A percentile compares a stretch with the other conserved stretches of the same genome.
phyloP scores from a whole-genome alignment of 495 filamentous ascomycete genomes.

The Hypoxylon rickii region DNA sequence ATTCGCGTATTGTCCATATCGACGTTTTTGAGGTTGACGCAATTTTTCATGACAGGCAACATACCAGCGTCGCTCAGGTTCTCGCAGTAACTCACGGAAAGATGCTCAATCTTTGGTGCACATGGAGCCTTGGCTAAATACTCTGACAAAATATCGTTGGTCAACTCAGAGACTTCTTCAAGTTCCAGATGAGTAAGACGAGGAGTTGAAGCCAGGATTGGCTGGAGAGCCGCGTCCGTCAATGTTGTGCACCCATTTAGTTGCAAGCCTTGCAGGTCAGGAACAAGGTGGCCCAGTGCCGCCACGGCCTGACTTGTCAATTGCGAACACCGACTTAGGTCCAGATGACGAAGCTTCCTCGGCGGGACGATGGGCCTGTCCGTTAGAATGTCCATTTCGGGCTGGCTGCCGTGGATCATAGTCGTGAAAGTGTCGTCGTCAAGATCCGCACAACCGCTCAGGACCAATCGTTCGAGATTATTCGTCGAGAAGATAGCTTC shows the following conservation, averaged over 20 bases:
- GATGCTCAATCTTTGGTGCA: conserved; percentile 69
- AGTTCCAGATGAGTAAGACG: conserved; percentile 84
- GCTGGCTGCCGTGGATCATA: conserved; percentile 73
- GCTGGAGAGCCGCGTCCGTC: conserved; percentile 72
- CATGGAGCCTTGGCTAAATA: conserved; percentile 75
- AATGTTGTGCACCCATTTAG: conserved; percentile 72
- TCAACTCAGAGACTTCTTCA: conserved; percentile 80
- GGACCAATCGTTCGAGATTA: conserved; percentile 75
- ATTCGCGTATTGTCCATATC: conserved; percentile 95
- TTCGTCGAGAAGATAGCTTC: conserved; percentile 77
- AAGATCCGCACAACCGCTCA: conserved; percentile 76
- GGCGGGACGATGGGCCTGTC: conserved; percentile 75
- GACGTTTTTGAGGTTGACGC: conserved; percentile 67
- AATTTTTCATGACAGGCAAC: conserved; percentile 78
- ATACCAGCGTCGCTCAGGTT: conserved; percentile 82
- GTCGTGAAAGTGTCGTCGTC: conserved; percentile 70
- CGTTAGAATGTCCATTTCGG: conserved; percentile 78
- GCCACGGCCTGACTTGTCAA: conserved; percentile 73
- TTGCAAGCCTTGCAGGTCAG: conserved; percentile 79
- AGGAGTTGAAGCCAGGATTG: conserved; percentile 74
- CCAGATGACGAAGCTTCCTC: conserved; percentile 80
- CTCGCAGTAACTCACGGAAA: conserved; percentile 90
- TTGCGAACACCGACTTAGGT: conserved; percentile 75
- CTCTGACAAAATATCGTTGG: conserved; percentile 71
- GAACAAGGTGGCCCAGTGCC: conserved; percentile 72